Conservation (phyloP, 345 rosid species). For the Reutealis trisperma region DNA sequence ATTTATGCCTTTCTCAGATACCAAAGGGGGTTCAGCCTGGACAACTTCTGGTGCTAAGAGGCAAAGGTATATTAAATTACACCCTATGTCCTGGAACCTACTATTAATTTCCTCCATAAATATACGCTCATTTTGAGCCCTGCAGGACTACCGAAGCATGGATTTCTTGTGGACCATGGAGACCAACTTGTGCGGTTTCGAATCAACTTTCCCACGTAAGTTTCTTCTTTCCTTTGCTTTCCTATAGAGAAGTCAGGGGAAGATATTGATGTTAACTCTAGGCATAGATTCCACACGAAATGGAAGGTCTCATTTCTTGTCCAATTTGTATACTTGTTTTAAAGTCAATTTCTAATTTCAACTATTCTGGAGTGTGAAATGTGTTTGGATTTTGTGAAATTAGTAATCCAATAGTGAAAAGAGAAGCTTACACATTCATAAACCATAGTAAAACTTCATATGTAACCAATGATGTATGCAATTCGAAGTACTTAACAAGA, state of each 20-base stretch:
- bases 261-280: not conserved
- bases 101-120: constrained; percentile 3
- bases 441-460: not conserved
- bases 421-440: not conserved
- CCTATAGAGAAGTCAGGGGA: not conserved
- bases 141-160: constrained; percentile 77
- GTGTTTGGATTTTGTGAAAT: not conserved
- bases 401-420: not conserved
- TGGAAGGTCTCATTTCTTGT: not conserved
- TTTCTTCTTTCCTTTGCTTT: constrained; percentile 5
- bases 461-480: not conserved
- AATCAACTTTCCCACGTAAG: constrained; percentile 78
- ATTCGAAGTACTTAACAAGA: not conserved
- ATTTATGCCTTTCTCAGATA: constrained; percentile 51
- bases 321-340: not conserved
- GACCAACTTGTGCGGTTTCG: constrained; percentile 91
- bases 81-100: constrained; percentile 13
- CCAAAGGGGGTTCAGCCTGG: constrained; percentile 91
- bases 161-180: constrained; percentile 70
- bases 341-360: not conserved
- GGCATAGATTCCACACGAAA: not conserved
- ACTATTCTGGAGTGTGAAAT: not conserved
- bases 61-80: constrained; percentile 59
- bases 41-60: constrained; percentile 67
- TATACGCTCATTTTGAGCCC: constrained; percentile 21